phyloP scores from a whole-genome alignment of 257 asterid species.

The Plantago ovata region DNA sequence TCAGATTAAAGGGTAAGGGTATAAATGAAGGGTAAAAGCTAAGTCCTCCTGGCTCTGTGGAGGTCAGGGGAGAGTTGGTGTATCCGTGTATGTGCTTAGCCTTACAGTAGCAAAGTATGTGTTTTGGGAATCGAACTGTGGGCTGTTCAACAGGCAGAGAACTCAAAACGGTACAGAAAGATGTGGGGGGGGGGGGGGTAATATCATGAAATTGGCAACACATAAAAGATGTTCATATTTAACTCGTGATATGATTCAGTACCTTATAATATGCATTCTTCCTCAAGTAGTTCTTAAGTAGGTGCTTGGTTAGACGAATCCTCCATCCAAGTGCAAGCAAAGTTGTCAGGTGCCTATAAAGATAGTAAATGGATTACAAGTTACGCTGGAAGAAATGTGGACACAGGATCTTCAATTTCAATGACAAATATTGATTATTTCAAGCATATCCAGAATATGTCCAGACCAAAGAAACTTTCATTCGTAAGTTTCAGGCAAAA shows the following conservation, averaged over 20 bases:
- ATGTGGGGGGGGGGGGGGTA: not conserved
- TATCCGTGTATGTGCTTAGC: not conserved
- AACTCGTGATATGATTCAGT: constrained; percentile 18
- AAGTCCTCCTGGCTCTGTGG: too few relatives aligned
- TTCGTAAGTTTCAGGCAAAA: too few relatives aligned
- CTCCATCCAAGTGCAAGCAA: constrained; percentile 99
- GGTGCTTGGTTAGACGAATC: constrained; percentile 88
- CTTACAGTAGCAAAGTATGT: too few relatives aligned
- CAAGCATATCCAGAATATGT: not conserved
- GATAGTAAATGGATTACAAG: not conserved
- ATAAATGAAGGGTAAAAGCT: too few relatives aligned
- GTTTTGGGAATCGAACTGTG: too few relatives aligned
- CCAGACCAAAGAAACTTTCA: not conserved
- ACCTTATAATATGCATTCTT: constrained; percentile 96
- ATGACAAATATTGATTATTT: constrained; percentile 5
- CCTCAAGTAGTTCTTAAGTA: constrained; percentile 72
- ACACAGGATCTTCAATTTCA: constrained; percentile 14
- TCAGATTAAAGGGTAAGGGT: too few relatives aligned
- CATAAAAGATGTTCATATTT: constrained; percentile 14
- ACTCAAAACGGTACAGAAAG: too few relatives aligned
- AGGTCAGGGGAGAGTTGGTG: too few relatives aligned
- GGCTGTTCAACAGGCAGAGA: too few relatives aligned
- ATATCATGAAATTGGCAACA: constrained; percentile 9
- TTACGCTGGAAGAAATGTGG: constrained; percentile 11
- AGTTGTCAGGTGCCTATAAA: constrained; percentile 77